A percentile compares a stretch with the other conserved stretches of the same genome.
These are phyloP conservation scores for Simplicillium sp. DNA, from an alignment of 2,329 filamentous ascomycete species.

Conservation along the genomic window DNA sequence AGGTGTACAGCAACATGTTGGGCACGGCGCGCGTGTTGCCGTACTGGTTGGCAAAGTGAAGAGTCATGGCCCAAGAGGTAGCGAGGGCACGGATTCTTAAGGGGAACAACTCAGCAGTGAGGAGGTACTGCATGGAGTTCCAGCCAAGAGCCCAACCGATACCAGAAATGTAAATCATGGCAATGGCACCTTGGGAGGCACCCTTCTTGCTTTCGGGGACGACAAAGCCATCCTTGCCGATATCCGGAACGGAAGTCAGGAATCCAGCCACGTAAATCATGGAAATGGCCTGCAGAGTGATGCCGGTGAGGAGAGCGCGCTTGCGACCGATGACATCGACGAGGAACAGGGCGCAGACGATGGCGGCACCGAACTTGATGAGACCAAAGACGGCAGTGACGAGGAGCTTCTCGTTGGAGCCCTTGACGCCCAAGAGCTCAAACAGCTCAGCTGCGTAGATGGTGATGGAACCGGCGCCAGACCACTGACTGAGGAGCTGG, in stretches of 20 bases:
- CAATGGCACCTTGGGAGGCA: slow-evolving; percentile 58
- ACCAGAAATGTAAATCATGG: slow-evolving; percentile 63
- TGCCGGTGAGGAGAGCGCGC: slow-evolving; percentile 50
- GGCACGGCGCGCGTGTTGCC: slow-evolving; percentile 68
- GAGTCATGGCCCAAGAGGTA: slow-evolving; percentile 64
- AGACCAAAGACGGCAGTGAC: slow-evolving; percentile 66
- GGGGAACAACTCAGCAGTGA: slow-evolving; percentile 71
- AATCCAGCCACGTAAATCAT: slow-evolving; percentile 56
- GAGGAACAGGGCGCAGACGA: slow-evolving; percentile 66
- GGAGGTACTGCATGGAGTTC: slow-evolving; percentile 71
- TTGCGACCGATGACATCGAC: slow-evolving; percentile 74
- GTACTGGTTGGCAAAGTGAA: slow-evolving; percentile 73
- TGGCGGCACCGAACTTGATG: slow-evolving; percentile 58
- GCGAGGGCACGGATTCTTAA: slow-evolving; percentile 62
- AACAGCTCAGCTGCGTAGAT: slow-evolving; percentile 71
- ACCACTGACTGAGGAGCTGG: slow-evolving; percentile 67
- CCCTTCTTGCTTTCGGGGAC: slow-evolving; percentile 38
- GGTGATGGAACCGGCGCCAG: slow-evolving; percentile 63
- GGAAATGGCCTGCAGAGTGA: slow-evolving; percentile 47
- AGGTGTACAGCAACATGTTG: slow-evolving; percentile 53
- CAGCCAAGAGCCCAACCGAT: slow-evolving; percentile 63
- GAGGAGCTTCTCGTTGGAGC: slow-evolving; percentile 59
- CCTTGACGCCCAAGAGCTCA: slow-evolving; percentile 58
- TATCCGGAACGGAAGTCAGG: slow-evolving; percentile 51
- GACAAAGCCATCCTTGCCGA: slow-evolving; percentile 39